Evolutionary conservation across 2,329 filamentous ascomycete genomes (phyloP).

Genomic region (Aspergillus costaricaensis): DNA sequence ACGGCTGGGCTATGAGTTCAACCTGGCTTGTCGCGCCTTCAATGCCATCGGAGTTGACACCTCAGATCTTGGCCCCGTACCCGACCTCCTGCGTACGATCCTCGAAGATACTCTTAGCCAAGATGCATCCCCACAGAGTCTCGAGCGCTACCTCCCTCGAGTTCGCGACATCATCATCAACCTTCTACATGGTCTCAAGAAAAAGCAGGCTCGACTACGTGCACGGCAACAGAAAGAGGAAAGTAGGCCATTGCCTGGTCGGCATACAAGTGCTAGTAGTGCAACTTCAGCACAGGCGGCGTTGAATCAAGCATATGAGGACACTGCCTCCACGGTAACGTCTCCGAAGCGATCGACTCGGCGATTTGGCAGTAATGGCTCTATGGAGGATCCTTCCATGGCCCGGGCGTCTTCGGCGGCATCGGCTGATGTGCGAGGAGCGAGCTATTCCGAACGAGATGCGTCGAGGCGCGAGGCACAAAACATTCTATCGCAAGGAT

Average conservation of each 20-base stretch:
- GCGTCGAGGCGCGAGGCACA: conserved; percentile 43
- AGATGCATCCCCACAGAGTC: conserved; percentile 87
- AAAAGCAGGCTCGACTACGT: conserved; percentile 87
- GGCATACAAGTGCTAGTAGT: conserved; percentile 52
- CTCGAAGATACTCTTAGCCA: conserved; percentile 95
- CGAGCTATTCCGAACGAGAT: conserved; percentile 42
- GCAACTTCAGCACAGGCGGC: conserved; percentile 46
- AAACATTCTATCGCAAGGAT: conserved; percentile 55
- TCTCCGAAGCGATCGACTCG: conserved; percentile 39
- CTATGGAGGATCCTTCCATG: conserved; percentile 36
- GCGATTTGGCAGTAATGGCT: conserved; percentile 44
- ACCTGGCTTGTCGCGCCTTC: conserved; percentile 96
- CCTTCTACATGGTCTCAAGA: conserved; percentile 89
- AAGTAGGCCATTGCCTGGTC: conserved; percentile 40
- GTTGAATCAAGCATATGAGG: conserved; percentile 49
- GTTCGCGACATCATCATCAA: conserved; percentile 99
- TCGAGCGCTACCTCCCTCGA: conserved; percentile 88
- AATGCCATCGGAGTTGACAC: conserved; percentile 96
- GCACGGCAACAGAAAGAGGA: conserved; percentile 57
- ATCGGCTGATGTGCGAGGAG: conserved; percentile 28
- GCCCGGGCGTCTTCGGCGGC: conserved; percentile 34
- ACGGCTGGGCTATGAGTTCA: conserved; percentile 96
- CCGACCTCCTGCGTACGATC: conserved; percentile 84
- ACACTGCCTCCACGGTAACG: conserved; percentile 32
- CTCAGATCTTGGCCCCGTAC: conserved; percentile 89